These are phyloP conservation scores for Metrosideros polymorpha DNA, from an alignment of 441 rosid species.

Conservation along the genomic window DNA sequence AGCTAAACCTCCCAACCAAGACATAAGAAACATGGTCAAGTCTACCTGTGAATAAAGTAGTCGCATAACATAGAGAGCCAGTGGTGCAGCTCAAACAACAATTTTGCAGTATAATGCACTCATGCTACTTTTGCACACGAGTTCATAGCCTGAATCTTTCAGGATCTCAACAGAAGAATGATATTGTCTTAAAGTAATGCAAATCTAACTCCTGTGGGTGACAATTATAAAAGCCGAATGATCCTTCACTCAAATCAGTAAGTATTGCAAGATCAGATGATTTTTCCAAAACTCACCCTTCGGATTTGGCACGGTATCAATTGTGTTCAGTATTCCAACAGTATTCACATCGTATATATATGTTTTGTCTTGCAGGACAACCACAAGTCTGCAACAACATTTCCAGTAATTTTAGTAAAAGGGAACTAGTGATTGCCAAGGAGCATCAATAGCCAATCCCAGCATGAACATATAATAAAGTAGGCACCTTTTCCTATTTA, in stretches of 20 bases:
- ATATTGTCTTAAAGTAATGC: not conserved
- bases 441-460: not conserved
- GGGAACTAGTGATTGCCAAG: not conserved
- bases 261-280: not conserved
- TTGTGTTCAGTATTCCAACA: conserved; percentile 63
- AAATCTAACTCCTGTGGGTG: not conserved
- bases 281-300: conserved; percentile 39
- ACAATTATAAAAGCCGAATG: not conserved
- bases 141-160: not conserved
- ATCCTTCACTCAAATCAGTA: not conserved
- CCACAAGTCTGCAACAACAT: conserved; percentile 51
- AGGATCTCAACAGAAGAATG: not conserved
- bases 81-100: not conserved
- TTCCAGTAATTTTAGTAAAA: not conserved
- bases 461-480: not conserved
- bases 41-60: not conserved
- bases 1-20: not conserved
- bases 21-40: not conserved
- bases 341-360: conserved; percentile 66
- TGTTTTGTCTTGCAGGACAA: conserved; percentile 78
- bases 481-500: conserved; percentile 60
- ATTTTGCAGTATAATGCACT: not conserved
- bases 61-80: not conserved
- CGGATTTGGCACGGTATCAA: conserved; percentile 67
- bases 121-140: not conserved